phyloP scores from a whole-genome alignment of 768 basidiomycete species.

The Collybia sp. region DNA sequence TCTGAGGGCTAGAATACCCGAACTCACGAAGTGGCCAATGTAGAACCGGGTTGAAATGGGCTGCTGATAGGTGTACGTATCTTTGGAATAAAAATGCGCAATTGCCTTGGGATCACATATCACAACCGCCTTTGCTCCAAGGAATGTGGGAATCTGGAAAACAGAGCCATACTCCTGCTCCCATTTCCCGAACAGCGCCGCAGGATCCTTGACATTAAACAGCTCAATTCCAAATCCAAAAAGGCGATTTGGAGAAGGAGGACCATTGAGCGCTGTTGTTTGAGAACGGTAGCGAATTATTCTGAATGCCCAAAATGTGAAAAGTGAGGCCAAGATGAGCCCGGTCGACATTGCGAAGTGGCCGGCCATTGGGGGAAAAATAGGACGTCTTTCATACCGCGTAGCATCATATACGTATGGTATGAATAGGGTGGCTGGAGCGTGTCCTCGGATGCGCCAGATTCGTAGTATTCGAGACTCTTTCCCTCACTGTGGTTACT shows the following conservation, averaged over 20 bases:
- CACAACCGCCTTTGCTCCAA: background rate
- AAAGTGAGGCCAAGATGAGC: no score
- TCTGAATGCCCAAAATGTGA: no score
- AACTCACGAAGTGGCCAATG: conserved; percentile 18
- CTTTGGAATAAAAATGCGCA: background rate
- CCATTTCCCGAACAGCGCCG: background rate
- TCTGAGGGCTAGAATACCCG: background rate
- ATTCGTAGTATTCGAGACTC: no score
- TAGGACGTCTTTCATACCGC: no score
- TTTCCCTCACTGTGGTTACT: no score
- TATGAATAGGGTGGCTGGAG: no score
- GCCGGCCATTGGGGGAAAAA: no score
- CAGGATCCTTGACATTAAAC: background rate
- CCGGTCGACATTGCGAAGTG: no score
- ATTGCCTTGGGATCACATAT: background rate
- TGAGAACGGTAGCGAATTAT: background rate
- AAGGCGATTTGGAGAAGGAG: conserved; percentile 32
- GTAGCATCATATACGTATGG: no score
- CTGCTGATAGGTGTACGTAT: background rate
- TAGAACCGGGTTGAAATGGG: conserved; percentile 4
- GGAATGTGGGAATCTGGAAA: background rate
- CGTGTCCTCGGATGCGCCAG: no score
- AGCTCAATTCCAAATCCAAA: conserved; percentile 31
- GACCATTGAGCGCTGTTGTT: conserved; percentile 35
- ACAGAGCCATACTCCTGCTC: background rate